A percentile compares a stretch with the other conserved stretches of the same genome.
phyloP scores from a whole-genome alignment of 2,329 filamentous ascomycete species.

The Stromatinia cepivora region DNA sequence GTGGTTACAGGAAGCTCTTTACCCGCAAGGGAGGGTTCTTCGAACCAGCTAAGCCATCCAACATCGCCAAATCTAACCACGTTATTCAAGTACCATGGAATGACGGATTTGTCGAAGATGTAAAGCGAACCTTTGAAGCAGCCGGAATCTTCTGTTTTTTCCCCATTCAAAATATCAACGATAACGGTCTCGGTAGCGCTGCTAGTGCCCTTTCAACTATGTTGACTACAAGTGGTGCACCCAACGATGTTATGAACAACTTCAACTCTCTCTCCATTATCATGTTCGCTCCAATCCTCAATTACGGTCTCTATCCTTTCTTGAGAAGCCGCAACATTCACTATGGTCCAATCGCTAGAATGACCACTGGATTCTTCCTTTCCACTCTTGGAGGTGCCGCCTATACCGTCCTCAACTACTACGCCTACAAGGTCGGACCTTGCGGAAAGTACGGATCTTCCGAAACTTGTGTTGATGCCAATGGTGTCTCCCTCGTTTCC shows the following conservation, averaged over 20 bases:
- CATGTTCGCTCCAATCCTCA: conserved; percentile 70
- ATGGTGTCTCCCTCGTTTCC: conserved; percentile 32
- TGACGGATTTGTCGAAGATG: conserved; percentile 78
- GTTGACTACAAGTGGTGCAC: conserved; percentile 67
- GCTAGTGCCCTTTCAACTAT: conserved; percentile 55
- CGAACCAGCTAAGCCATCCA: conserved; percentile 67
- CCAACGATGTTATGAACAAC: conserved; percentile 77
- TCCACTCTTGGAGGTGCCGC: conserved; percentile 60
- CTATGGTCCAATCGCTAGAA: conserved; percentile 75
- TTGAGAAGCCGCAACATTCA: conserved; percentile 62
- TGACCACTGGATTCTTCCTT: conserved; percentile 67
- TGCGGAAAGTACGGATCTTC: conserved; percentile 51
- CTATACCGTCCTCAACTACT: conserved; percentile 58
- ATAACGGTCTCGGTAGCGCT: conserved; percentile 50
- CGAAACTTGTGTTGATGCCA: conserved; percentile 31
- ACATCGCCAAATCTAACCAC: conserved; percentile 54
- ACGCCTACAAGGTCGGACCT: conserved; percentile 61
- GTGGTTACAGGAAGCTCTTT: conserved; percentile 68
- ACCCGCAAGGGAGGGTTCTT: conserved; percentile 54
- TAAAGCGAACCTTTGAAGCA: conserved; percentile 66
- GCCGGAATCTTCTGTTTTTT: conserved; percentile 65
- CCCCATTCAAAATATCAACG: conserved; percentile 46
- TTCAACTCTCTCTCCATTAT: conserved; percentile 74
- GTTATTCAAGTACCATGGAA: conserved; percentile 76
- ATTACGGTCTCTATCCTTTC: conserved; percentile 65